Base-by-base conservation (phyloP, 768 basidiomycete species). In the Leccinum subgranulosum region DNA sequence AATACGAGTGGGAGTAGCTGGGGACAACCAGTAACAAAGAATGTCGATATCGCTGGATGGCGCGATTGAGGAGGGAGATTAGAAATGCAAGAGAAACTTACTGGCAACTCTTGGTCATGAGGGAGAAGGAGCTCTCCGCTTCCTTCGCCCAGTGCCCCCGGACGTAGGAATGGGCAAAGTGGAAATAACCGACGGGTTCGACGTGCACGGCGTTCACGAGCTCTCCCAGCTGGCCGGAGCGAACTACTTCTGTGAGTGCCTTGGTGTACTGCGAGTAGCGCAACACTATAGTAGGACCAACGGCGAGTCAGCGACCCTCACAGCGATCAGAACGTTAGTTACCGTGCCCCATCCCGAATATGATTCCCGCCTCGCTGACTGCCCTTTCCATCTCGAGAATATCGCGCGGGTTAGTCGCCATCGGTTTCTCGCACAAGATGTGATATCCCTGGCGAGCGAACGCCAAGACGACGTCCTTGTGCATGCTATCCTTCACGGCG, bases 101-200 rank as follows among this genome's bases (percentile, higher is more conserved):
- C 91, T 95, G 93, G 81, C 89, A 95, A 62, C 86, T 85, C 76
- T 95, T 95, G 17, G 92, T 88, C 86, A 95, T 85, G 52, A 95
- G 80, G 14, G 88, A 84, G 71, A 94, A 94, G 23, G 85, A 87
- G 63, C 88, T 88, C 6, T 79, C 74, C 3, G 75, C 72, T 67
- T 94, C 88, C 25, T 77, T 83, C 3, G 76, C 71, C 93, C 93
- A 95, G 68, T 87, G 86, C 2, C 85, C 93, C 33, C 93, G 83
- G 29, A 95, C 93, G 65, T 84, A 95, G 0, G 90, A 92, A 70
- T 95, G 93, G 2, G 92, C 89, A 72, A 94, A 94, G 70, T 94
- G 93, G 65, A 80, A 91, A 66, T 91, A 86, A 5, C 90, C 92
- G 1, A 93, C 84, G 0, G 93, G 93, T 66, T 95, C 93, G 54